phyloP scores from a whole-genome alignment of 495 filamentous ascomycete genomes.

The Pseudevernia furfuracea region DNA sequence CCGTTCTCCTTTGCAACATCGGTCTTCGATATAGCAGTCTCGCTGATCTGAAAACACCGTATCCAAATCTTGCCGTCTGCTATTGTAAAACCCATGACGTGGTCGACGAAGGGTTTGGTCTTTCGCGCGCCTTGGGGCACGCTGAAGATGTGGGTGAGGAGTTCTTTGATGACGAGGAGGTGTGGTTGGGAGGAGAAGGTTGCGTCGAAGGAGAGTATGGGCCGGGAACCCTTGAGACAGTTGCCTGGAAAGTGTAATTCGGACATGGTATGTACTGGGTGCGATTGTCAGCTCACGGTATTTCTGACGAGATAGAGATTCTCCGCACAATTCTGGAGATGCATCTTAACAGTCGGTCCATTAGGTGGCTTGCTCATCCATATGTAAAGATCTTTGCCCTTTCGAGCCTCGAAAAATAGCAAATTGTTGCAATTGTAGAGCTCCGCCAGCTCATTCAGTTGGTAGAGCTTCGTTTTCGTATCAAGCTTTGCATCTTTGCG shows the following conservation, averaged over 20 bases:
- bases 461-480: conserved; percentile 79
- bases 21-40: conserved; percentile 57
- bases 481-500: conserved; percentile 95
- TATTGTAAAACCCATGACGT: conserved; percentile 84
- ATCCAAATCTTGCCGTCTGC: conserved; percentile 97
- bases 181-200: conserved; percentile 56
- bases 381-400: conserved; percentile 87
- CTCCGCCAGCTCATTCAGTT: conserved; percentile 93
- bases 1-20: conserved; percentile 33
- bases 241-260: conserved; percentile 96
- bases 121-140: conserved; percentile 83
- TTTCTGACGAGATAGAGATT: not conserved
- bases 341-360: conserved; percentile 84
- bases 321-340: conserved; percentile 55
- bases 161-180: conserved; percentile 68
- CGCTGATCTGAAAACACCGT: conserved; percentile 84
- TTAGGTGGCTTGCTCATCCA: conserved; percentile 94
- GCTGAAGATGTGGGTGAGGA: conserved; percentile 86
- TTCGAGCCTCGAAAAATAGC: conserved; percentile 91
- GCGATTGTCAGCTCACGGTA: not conserved
- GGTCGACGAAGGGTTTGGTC: conserved; percentile 92
- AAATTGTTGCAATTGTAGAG: conserved; percentile 99
- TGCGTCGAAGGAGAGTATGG: conserved; percentile 86
- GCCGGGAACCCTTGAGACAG: conserved; percentile 89
- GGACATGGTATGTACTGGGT: conserved; percentile 78